phyloP scores from a whole-genome alignment of 805 yeast genomes.

The Yarrowia alimentaria region DNA sequence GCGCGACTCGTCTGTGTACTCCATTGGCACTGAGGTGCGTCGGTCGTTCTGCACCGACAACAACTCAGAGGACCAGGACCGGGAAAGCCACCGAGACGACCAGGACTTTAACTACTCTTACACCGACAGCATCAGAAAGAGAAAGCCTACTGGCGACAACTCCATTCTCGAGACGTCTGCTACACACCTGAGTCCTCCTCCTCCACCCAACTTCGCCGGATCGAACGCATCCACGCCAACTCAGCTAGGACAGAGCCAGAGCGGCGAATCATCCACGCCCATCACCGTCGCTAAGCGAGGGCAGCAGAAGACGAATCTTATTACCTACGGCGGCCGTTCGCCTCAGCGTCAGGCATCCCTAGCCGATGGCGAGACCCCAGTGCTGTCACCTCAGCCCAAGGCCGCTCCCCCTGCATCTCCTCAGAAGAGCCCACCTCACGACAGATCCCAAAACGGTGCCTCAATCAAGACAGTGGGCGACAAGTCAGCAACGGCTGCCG shows the following conservation, averaged over 20 bases:
- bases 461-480: too few relatives aligned
- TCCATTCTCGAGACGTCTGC: conserved; percentile 13
- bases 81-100: too few relatives aligned
- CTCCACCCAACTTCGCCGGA: conserved; percentile 2
- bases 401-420: background rate
- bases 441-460: too few relatives aligned
- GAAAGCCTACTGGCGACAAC: background rate
- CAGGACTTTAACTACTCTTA: too few relatives aligned
- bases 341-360: too few relatives aligned
- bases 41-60: too few relatives aligned
- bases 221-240: background rate
- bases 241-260: background rate
- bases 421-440: conserved; percentile 3
- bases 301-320: too few relatives aligned
- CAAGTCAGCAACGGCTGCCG: too few relatives aligned
- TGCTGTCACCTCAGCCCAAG: conserved; percentile 10
- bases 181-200: conserved; percentile 1
- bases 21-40: background rate
- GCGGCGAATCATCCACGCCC: conserved; percentile 4
- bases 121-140: background rate
- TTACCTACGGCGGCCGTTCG: too few relatives aligned
- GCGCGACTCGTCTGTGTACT: conserved; percentile 23
- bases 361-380: too few relatives aligned
- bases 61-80: too few relatives aligned
- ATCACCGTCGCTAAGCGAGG: too few relatives aligned